Evolutionary conservation across 257 asterid species (phyloP).

Genomic region (Fraxinus pennsylvanica): DNA sequence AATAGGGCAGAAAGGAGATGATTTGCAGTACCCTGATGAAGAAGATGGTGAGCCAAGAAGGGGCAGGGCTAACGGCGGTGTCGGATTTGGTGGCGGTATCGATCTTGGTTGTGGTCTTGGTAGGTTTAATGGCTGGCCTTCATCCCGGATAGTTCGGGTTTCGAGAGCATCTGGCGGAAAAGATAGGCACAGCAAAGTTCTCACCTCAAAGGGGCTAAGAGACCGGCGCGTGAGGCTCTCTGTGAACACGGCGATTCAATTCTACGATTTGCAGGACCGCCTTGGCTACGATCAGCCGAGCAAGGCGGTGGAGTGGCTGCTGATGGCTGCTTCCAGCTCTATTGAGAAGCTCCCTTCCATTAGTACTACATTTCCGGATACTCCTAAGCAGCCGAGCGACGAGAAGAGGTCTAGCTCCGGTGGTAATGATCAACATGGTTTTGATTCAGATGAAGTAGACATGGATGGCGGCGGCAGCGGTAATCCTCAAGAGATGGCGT

Average conservation of each 20-base stretch:
- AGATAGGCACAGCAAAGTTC: constrained; percentile 87
- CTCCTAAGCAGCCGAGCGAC: constrained; percentile 62
- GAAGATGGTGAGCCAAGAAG: constrained; percentile 46
- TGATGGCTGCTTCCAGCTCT: constrained; percentile 67
- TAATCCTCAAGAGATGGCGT: constrained; percentile 28
- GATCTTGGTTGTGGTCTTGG: constrained; percentile 37
- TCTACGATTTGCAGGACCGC: constrained; percentile 83
- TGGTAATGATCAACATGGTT: constrained; percentile 31
- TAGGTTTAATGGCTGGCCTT: constrained; percentile 57
- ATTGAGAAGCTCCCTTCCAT: constrained; percentile 72
- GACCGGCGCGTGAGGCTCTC: constrained; percentile 85
- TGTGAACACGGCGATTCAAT: constrained; percentile 79
- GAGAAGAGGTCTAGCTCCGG: constrained; percentile 63
- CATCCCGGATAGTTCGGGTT: constrained; percentile 75
- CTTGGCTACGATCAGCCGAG: constrained; percentile 87
- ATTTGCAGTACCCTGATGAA: constrained; percentile 40
- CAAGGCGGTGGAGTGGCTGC: constrained; percentile 93
- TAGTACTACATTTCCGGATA: constrained; percentile 50
- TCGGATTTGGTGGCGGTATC: constrained; percentile 16
- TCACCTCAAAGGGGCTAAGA: constrained; percentile 74
- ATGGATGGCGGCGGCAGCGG: constrained; percentile 44
- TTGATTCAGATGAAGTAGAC: constrained; percentile 56
- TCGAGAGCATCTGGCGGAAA: constrained; percentile 77
- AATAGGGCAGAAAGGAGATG: constrained; percentile 42
- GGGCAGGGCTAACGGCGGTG: neutral